Evolutionary conservation across 805 yeast species (phyloP), one percentile per base, ranked within the genome.

Genomic region (Saccharomycopsis fermentans): DNA sequence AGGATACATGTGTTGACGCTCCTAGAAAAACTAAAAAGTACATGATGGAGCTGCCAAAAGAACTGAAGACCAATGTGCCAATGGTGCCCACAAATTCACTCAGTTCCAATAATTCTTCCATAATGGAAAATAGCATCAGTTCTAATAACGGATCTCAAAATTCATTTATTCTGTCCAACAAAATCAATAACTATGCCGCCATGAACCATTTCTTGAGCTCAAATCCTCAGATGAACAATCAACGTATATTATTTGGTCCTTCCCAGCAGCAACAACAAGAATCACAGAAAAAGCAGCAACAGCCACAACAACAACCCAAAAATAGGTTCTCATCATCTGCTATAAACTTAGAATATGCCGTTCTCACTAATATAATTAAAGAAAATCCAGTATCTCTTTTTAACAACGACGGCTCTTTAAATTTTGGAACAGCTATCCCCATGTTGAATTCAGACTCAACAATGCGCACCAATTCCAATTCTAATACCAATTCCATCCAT

Each of bases 1-100:
- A 77, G 1, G 79, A 74, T 16, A 76, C 87, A 0, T 92, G 98
- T 72, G 81, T 81, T 35, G 97, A 94, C 72, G 97, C 97, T 4
- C 94, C 94, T 2, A 74, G 98, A 53, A 90, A 90, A 71, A 77
- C 81, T 62, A 87, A 87, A 72, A 92, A 92, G 69, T 91, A 91
- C 63, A 70, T 91, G 57, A 75, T 80, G 34, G 94, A 85, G 59
- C 81, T 80, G 3, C 81, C 82, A 1, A 73, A 71, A 21, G 66
- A 62, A 6, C 34, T 16, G 3, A n/a, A 40, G 29, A n/a, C 34
- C 14, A 32, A 8, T 43, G 29, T 9, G n/a, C 29, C 29, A 26
- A 43, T 43, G 50, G 50, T 43, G 50, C 50, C 29, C 50, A 8
- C 29, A 14, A 2, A 6, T 2, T 43, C 50, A 6, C 24, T 43